Conservation (phyloP, 2,329 filamentous ascomycete species). For the Biscogniauxia marginata region DNA sequence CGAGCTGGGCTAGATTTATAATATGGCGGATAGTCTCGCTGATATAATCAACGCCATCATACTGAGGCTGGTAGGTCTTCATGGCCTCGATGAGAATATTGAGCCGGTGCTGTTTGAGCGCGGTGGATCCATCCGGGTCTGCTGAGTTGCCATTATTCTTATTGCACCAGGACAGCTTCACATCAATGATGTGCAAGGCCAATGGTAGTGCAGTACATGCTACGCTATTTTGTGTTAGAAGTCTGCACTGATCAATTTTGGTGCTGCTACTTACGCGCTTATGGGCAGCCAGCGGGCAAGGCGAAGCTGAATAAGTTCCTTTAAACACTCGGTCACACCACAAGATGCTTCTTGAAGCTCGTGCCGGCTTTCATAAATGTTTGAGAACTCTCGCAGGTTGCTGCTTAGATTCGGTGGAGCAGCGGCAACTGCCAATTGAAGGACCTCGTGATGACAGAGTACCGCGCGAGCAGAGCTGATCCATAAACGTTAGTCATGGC, state of each 20-base stretch:
- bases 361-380: constrained; percentile 40
- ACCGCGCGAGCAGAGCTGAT: constrained; percentile 42
- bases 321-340: constrained; percentile 45
- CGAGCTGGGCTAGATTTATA: constrained; percentile 40
- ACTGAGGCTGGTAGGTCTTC: constrained; percentile 45
- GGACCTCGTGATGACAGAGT: constrained; percentile 46
- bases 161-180: constrained; percentile 34
- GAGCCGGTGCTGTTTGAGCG: constrained; percentile 43
- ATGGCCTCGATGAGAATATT: constrained; percentile 46
- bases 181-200: constrained; percentile 38
- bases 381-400: constrained; percentile 33
- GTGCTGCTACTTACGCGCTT: constrained; percentile 39
- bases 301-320: constrained; percentile 45
- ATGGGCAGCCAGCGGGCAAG: constrained; percentile 47
- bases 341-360: constrained; percentile 45
- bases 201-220: constrained; percentile 38
- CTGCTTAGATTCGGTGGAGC: constrained; percentile 34
- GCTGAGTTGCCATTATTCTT: constrained; percentile 14
- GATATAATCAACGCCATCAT: constrained; percentile 46
- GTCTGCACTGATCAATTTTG: not conserved
- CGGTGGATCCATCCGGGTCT: constrained; percentile 34
- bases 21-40: constrained; percentile 44
- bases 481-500: constrained; percentile 7
- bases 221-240: constrained; percentile 21
- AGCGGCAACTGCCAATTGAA: constrained; percentile 42